These are phyloP conservation scores for Magnusiomyces paraingens DNA, from an alignment of 1,139 yeast species.

Conservation along the genomic window DNA sequence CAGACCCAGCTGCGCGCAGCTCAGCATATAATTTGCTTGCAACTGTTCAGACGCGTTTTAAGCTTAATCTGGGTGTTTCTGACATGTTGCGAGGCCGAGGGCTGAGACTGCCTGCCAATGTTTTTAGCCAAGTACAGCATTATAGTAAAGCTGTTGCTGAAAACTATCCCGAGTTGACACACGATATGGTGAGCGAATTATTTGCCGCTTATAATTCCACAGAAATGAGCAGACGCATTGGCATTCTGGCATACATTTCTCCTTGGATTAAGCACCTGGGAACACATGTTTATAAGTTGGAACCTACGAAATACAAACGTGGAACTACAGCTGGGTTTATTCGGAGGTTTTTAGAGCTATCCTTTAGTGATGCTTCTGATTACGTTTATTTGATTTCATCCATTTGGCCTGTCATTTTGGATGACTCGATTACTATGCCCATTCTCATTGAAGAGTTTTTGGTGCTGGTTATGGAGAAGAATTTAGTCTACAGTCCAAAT, in stretches of 20 bases:
- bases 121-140: constrained; percentile 55
- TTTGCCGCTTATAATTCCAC: constrained; percentile 49
- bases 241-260: constrained; percentile 51
- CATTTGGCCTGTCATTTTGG: constrained; percentile 53
- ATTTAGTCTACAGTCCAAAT: constrained; percentile 7
- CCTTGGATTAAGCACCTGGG: constrained; percentile 78
- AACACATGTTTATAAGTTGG: constrained; percentile 45
- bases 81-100: constrained; percentile 52
- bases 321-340: constrained; percentile 62
- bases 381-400: constrained; percentile 48
- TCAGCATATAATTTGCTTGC: constrained; percentile 62
- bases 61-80: constrained; percentile 51
- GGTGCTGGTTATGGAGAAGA: constrained; percentile 8
- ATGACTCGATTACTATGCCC: constrained; percentile 6
- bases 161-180: constrained; percentile 55
- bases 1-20: constrained; percentile 51
- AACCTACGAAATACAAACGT: constrained; percentile 27
- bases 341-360: constrained; percentile 55
- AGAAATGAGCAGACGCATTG: constrained; percentile 33
- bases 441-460: constrained; percentile 13
- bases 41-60: constrained; percentile 54
- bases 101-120: constrained; percentile 67
- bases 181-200: constrained; percentile 54
- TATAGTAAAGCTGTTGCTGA: constrained; percentile 54
- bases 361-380: constrained; percentile 39